A percentile compares a stretch with the other conserved stretches of the same genome.
phyloP scores from a whole-genome alignment of 2,329 filamentous ascomycete species.

The Colletotrichum sansevieriae region DNA sequence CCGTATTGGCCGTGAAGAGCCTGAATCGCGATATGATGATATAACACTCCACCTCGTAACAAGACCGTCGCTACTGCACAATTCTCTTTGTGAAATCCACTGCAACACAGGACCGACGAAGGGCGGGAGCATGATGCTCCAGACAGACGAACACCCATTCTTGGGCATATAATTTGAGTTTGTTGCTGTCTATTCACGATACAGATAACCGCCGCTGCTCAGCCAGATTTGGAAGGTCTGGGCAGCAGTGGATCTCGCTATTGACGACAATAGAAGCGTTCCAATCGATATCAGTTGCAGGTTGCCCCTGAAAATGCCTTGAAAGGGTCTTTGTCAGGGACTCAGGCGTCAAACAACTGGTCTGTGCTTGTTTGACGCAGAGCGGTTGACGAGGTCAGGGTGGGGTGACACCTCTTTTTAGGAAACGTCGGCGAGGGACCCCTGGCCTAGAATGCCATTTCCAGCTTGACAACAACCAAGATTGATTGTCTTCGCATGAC shows the following conservation, averaged over 20 bases:
- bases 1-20: neutral
- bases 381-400: constrained; percentile 10
- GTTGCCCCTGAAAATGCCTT: constrained; percentile 16
- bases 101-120: neutral
- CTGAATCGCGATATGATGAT: constrained; percentile 11
- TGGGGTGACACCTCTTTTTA: constrained; percentile 9
- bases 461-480: neutral
- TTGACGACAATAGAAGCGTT: neutral
- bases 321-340: constrained; percentile 13
- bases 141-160: constrained; percentile 1
- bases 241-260: constrained; percentile 1
- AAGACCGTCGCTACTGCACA: neutral
- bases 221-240: neutral
- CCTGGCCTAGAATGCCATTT: constrained; percentile 17
- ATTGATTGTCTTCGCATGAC: neutral
- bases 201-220: neutral
- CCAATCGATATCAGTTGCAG: neutral
- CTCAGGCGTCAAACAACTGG: neutral
- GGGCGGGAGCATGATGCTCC: constrained; percentile 11
- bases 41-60: neutral
- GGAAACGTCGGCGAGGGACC: constrained; percentile 22
- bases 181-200: constrained; percentile 13
- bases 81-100: constrained; percentile 16
- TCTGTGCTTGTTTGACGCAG: constrained; percentile 34
- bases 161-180: constrained; percentile 4